Conservation (phyloP, 208 protist genomes). For the Polymyxa betae region DNA sequence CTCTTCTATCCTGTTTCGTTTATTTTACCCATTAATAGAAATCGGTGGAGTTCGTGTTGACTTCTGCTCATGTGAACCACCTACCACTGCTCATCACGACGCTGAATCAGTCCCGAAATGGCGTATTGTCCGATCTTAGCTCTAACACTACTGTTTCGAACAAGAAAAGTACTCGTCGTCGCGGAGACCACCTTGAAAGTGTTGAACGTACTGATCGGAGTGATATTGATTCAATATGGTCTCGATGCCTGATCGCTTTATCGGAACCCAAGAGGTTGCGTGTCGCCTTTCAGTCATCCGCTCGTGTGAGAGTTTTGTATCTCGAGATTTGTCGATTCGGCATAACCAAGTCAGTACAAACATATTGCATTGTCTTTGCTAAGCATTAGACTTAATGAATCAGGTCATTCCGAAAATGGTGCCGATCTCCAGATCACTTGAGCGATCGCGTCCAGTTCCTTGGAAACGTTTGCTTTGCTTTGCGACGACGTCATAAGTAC, state of each 20-base stretch:
- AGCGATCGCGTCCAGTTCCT: neutral
- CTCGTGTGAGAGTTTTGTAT: neutral
- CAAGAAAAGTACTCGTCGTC: neutral
- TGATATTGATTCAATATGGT: neutral
- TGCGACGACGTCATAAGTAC: conserved; percentile 20
- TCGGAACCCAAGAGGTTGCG: neutral
- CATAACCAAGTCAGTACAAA: conserved; percentile 7
- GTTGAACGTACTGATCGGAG: neutral
- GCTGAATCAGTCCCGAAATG: neutral
- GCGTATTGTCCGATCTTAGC: neutral
- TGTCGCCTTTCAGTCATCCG: neutral
- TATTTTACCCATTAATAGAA: neutral
- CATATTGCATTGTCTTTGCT: neutral
- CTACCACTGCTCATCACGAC: neutral
- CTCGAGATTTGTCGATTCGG: conserved; percentile 12
- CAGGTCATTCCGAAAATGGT: conserved; percentile 6
- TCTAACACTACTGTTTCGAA: neutral
- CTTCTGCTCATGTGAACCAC: neutral
- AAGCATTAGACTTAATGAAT: neutral
- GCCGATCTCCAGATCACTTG: neutral
- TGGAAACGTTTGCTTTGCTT: conserved; percentile 26
- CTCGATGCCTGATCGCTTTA: neutral
- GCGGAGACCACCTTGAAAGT: neutral
- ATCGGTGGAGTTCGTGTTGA: neutral
- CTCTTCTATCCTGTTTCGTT: neutral